Conservation (phyloP, 768 basidiomycete genomes). For the Suillus subalutaceus region DNA sequence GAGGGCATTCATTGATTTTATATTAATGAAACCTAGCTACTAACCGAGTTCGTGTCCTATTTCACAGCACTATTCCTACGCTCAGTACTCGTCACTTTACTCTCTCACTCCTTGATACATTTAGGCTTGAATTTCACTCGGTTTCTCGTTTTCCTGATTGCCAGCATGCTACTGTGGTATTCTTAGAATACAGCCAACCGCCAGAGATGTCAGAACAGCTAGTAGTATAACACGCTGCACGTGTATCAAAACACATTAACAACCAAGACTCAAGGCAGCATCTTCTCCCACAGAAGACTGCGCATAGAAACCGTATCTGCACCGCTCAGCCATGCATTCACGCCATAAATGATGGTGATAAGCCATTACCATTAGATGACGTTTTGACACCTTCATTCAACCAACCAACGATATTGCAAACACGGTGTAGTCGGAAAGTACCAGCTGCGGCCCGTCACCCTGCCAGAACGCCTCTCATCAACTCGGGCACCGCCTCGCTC, state of each 20-base stretch:
- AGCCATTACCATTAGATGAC: neutral
- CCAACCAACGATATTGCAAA: no score
- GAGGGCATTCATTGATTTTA: constrained; percentile 7
- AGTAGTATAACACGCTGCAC: neutral
- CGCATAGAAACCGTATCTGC: neutral
- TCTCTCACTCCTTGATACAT: constrained; percentile 2
- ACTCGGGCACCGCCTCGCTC: neutral
- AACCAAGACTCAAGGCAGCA: neutral
- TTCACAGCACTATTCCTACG: constrained; percentile 2
- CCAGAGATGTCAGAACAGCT: neutral
- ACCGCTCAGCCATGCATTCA: neutral
- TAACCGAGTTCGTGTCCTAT: neutral
- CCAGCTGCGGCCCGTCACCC: neutral
- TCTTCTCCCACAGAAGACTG: neutral
- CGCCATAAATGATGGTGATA: neutral
- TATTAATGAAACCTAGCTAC: constrained; percentile 1
- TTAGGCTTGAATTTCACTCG: constrained; percentile 1
- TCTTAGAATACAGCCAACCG: neutral
- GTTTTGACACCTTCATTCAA: no score
- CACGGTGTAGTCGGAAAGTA: no score
- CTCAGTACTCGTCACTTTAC: neutral
- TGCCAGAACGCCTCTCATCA: neutral
- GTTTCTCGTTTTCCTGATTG: neutral
- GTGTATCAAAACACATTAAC: neutral
- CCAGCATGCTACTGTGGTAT: neutral